A percentile compares a stretch with the other conserved stretches of the same genome.
phyloP scores from a whole-genome alignment of 257 asterid species.

The Solanum sitiens region DNA sequence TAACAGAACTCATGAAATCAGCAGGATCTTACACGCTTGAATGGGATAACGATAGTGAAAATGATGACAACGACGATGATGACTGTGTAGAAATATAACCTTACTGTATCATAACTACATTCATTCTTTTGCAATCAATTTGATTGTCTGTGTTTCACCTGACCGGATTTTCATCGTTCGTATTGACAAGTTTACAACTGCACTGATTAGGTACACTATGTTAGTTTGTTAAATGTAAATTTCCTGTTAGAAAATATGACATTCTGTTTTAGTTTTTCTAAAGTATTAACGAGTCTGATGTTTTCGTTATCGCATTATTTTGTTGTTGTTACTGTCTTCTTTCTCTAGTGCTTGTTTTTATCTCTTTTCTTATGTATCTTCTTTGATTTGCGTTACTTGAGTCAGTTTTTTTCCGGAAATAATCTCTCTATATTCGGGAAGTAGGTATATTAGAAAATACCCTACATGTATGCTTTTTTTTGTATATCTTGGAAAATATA shows the following conservation, averaged over 20 bases:
- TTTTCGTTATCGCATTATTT: not conserved
- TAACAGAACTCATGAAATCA: conserved; percentile 76
- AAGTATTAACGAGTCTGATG: not conserved
- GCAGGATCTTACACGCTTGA: conserved; percentile 53
- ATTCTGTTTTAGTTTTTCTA: not conserved
- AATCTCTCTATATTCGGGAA: not conserved
- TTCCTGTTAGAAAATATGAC: not conserved
- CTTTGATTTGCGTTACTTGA: not conserved
- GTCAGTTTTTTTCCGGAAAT: not conserved
- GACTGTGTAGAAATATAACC: conserved; percentile 44
- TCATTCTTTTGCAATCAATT: not conserved
- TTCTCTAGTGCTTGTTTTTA: not conserved
- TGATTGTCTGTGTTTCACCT: not conserved
- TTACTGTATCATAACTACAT: not conserved
- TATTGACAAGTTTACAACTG: not conserved
- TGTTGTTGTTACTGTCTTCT: not conserved
- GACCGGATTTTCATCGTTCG: not conserved
- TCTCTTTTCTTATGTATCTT: not conserved
- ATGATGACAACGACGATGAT: conserved; percentile 32
- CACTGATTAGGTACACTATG: not conserved
- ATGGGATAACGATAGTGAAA: conserved; percentile 48
- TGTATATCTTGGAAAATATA: not conserved
- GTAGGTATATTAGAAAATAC: not conserved
- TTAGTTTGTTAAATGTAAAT: not conserved
- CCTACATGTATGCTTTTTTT: not conserved